A percentile compares a stretch with the other conserved stretches of the same genome.
These are phyloP conservation scores for Dendrobium huoshanense DNA, from an alignment of 106 monocot species.

Conservation along the genomic window DNA sequence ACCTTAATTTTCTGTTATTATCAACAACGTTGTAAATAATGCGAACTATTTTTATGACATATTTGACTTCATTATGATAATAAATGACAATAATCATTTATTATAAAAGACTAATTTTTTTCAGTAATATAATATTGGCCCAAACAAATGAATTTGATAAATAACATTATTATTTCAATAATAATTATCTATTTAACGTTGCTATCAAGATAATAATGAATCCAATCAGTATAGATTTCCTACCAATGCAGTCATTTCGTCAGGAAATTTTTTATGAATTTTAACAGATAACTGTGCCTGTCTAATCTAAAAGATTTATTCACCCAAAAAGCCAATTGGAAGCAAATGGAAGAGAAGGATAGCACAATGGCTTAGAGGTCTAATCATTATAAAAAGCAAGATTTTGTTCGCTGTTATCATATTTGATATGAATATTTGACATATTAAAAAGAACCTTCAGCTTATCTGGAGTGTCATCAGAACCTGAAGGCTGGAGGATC, in stretches of 20 bases:
- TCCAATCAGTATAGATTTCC: neutral
- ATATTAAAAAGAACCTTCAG: neutral
- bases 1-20: no score
- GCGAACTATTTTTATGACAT: no score
- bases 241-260: neutral
- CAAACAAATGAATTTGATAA: no score
- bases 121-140: no score
- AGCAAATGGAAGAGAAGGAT: neutral
- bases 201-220: neutral
- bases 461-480: no score
- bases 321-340: neutral
- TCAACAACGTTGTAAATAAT: no score
- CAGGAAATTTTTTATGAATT: neutral
- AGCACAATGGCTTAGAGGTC: neutral
- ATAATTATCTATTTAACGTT: no score
- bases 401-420: neutral
- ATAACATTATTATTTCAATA: no score
- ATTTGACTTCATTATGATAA: no score
- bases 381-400: neutral
- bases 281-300: neutral
- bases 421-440: neutral
- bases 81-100: no score
- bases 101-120: no score
- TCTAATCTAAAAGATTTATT: neutral
- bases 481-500: no score